phyloP scores from a whole-genome alignment of 768 basidiomycete species.

The Tricholoma bakamatsutake region DNA sequence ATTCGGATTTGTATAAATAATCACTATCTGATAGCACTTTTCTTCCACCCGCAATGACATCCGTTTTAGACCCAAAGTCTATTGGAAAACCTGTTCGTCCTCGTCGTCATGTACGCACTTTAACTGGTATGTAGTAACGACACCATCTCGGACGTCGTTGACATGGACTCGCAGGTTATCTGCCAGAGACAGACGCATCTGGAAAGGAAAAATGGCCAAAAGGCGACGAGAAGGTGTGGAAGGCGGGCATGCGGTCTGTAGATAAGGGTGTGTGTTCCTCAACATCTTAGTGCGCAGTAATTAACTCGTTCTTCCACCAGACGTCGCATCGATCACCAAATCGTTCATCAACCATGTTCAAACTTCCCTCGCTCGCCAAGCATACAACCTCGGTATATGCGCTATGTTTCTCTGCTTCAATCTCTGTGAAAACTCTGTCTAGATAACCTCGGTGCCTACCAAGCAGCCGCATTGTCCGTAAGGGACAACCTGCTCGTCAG shows the following conservation, averaged over 20 bases:
- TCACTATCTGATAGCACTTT: background rate
- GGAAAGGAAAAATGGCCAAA: conserved; percentile 85
- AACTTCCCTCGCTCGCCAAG: conserved; percentile 85
- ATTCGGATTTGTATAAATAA: conserved; percentile 8
- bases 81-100: conserved; percentile 59
- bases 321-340: conserved; percentile 56
- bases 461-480: conserved; percentile 83
- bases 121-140: conserved; percentile 43
- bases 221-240: conserved; percentile 76
- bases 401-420: background rate
- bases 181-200: conserved; percentile 67
- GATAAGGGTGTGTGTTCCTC: conserved; percentile 40
- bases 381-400: conserved; percentile 71
- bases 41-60: conserved; percentile 45
- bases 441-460: conserved; percentile 85
- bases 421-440: background rate
- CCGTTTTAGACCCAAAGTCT: conserved; percentile 54
- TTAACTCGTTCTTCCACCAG: conserved; percentile 28
- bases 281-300: background rate
- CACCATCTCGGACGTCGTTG: background rate
- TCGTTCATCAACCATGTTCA: conserved; percentile 81
- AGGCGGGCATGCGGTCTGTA: conserved; percentile 48
- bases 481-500: conserved; percentile 82
- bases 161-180: conserved; percentile 46
- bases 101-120: conserved; percentile 62